These are phyloP conservation scores for Amylostereum areolatum DNA, from an alignment of 1,284 basidiomycete genomes.

Conservation along the genomic window DNA sequence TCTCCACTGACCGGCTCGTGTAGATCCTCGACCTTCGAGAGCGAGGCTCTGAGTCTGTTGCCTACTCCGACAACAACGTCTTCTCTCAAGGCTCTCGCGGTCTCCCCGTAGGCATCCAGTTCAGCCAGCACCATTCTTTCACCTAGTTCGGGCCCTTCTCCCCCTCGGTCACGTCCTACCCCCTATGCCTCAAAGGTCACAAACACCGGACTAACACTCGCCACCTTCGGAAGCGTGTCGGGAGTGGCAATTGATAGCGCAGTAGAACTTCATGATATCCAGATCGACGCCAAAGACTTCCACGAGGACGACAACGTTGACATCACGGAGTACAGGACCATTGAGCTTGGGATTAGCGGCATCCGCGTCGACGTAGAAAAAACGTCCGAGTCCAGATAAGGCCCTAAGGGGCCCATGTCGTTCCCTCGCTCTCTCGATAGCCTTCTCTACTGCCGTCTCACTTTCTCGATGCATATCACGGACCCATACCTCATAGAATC, in stretches of 20 bases:
- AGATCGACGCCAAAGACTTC: too few species aligned
- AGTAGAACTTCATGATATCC: constrained; percentile 34
- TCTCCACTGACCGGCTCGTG: not conserved
- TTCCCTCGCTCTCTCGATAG: too few species aligned
- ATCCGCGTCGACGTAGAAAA: constrained; percentile 1
- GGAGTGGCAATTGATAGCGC: constrained; percentile 19
- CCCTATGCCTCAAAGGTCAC: constrained; percentile 16
- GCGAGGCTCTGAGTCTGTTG: constrained; percentile 67
- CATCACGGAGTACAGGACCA: too few species aligned
- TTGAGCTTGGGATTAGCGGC: not conserved
- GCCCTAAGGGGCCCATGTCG: too few species aligned
- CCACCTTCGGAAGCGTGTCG: constrained; percentile 59
- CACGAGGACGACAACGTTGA: too few species aligned
- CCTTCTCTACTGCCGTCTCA: too few species aligned
- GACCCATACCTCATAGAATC: too few species aligned
- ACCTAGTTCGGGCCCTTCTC: constrained; percentile 7
- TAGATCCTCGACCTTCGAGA: constrained; percentile 73
- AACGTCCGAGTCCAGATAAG: too few species aligned
- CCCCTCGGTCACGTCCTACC: too few species aligned
- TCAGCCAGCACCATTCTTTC: constrained; percentile 12
- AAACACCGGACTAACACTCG: constrained; percentile 59
- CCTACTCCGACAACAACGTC: constrained; percentile 42
- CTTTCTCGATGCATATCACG: too few species aligned
- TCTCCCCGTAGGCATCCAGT: constrained; percentile 22
- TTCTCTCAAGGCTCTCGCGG: constrained; percentile 20